Evolutionary conservation across 2,329 filamentous ascomycete genomes (phyloP).

Genomic region (Pestalotiopsis fici): DNA sequence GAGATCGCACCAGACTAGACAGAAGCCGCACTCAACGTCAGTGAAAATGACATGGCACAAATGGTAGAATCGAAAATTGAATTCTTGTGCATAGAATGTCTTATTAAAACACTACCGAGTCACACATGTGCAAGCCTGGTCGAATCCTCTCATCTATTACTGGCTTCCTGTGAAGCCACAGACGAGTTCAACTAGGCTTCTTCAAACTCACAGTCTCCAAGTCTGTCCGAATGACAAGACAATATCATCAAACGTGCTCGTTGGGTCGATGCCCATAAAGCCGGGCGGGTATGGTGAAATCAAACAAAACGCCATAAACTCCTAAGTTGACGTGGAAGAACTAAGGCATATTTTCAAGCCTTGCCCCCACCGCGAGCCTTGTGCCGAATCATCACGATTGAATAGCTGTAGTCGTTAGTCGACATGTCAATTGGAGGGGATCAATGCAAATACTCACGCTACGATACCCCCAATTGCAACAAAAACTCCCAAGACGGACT

Average conservation of each 20-base stretch:
- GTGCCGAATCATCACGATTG: constrained; percentile 13
- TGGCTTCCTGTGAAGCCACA: background rate
- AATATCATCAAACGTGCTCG: background rate
- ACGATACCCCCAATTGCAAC: constrained; percentile 60
- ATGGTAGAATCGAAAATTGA: no score
- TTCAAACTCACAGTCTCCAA: background rate
- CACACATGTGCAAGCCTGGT: no score
- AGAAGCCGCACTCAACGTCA: no score
- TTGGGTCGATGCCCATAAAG: background rate
- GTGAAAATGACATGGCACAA: no score
- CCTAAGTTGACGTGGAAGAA: background rate
- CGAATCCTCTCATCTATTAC: background rate
- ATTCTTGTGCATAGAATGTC: no score
- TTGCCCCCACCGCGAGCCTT: constrained; percentile 5
- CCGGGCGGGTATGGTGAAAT: background rate
- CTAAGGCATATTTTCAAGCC: background rate
- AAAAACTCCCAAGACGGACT: constrained; percentile 54
- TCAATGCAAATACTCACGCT: constrained; percentile 43
- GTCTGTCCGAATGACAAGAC: background rate
- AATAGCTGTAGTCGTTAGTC: constrained; percentile 9
- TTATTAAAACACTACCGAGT: no score
- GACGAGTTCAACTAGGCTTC: background rate
- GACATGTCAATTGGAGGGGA: background rate
- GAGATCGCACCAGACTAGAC: no score
- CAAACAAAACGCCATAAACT: background rate